phyloP scores from a whole-genome alignment of 805 yeast species.

The Brettanomyces sp. region DNA sequence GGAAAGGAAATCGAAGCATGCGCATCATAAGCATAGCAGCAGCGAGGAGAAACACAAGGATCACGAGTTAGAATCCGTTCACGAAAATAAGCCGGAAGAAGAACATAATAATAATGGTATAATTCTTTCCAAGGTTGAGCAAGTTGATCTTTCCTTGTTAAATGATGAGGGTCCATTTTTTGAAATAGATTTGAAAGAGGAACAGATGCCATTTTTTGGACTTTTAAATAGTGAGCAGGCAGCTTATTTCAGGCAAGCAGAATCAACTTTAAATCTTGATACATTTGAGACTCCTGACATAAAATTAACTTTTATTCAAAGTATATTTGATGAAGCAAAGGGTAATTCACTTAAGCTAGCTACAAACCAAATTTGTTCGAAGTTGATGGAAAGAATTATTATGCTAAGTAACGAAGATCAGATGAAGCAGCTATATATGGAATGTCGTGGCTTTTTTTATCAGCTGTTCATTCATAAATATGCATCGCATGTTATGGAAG shows the following conservation, averaged over 20 bases:
- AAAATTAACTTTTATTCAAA: conserved; percentile 56
- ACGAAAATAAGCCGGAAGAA: not conserved
- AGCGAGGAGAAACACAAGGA: not conserved
- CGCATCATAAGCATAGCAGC: not conserved
- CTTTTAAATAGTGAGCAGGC: conserved; percentile 74
- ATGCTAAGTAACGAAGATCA: conserved; percentile 55
- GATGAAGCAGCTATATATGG: conserved; percentile 52
- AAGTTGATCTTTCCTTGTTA: not conserved
- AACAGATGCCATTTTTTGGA: conserved; percentile 60
- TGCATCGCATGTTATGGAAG: conserved; percentile 89
- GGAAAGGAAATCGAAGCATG: conserved; percentile 5
- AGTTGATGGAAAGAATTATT: conserved; percentile 81
- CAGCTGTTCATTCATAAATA: conserved; percentile 78
- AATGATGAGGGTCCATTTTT: conserved; percentile 1
- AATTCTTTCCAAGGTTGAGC: no score
- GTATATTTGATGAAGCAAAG: conserved; percentile 75
- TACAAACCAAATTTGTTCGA: conserved; percentile 92
- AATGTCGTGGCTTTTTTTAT: conserved; percentile 67
- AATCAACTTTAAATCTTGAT: conserved; percentile 71
- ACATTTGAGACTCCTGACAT: conserved; percentile 73
- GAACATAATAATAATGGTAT: not conserved
- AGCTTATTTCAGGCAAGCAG: conserved; percentile 90
- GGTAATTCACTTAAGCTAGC: conserved; percentile 89
- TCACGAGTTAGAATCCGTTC: not conserved
- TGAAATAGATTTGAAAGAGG: conserved; percentile 5